These are phyloP conservation scores for Vigna unguiculata DNA, from an alignment of 306 rosid species.

Conservation along the genomic window DNA sequence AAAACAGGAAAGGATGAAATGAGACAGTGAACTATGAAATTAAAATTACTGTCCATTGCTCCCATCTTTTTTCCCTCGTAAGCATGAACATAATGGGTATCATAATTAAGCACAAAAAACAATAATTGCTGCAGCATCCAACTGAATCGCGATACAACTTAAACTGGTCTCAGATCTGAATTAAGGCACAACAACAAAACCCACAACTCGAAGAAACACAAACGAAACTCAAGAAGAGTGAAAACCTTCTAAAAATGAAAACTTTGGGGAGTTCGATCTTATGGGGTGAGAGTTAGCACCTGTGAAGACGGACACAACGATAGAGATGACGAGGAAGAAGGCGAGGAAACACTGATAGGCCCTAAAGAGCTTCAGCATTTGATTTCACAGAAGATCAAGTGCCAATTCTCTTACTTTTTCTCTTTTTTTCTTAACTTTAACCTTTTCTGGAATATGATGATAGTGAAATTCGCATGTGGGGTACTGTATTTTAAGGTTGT, in stretches of 20 bases:
- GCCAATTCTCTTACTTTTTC: constrained; percentile 26
- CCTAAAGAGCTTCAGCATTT: constrained; percentile 63
- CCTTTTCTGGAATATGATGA: constrained; percentile 42
- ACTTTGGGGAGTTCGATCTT: constrained; percentile 21
- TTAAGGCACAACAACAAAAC: constrained; percentile 33
- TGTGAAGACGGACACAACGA: constrained; percentile 40
- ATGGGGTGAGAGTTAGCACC: constrained; percentile 41
- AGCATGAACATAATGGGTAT: constrained; percentile 23
- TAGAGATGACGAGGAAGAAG: constrained; percentile 38
- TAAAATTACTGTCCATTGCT: constrained; percentile 30
- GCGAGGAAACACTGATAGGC: constrained; percentile 45
- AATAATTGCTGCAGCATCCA: not conserved
- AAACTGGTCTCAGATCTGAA: constrained; percentile 47
- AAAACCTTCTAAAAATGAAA: not conserved
- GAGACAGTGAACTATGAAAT: constrained; percentile 28
- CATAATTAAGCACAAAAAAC: constrained; percentile 41
- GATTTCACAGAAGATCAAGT: constrained; percentile 41
- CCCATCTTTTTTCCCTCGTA: constrained; percentile 33
- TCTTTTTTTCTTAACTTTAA: constrained; percentile 23
- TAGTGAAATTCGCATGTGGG: constrained; percentile 44
- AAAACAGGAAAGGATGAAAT: constrained; percentile 7
- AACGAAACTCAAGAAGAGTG: constrained; percentile 14
- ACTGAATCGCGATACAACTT: constrained; percentile 38
- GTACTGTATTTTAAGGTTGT: constrained; percentile 25
- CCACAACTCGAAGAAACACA: constrained; percentile 18